Conservation (phyloP, 768 basidiomycete species). For the Termitomyces sp. region DNA sequence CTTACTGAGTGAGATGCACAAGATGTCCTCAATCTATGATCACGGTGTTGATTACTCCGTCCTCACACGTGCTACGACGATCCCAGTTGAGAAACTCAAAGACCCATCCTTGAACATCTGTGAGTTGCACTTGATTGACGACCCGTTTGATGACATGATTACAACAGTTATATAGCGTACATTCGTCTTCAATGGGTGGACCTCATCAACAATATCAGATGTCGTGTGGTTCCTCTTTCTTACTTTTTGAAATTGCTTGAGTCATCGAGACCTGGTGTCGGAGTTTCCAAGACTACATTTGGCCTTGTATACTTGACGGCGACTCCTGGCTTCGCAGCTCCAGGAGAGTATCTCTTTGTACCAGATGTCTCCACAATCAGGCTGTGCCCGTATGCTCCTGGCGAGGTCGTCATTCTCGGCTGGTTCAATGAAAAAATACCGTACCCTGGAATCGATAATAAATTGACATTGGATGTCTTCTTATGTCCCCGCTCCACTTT, state of each 20-base stretch:
- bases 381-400: constrained; percentile 52
- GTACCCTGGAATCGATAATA: constrained; percentile 26
- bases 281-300: constrained; percentile 40
- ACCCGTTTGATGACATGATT: neutral
- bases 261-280: constrained; percentile 50
- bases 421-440: too few species aligned
- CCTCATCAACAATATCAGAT: constrained; percentile 53
- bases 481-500: constrained; percentile 61
- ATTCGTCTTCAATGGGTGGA: constrained; percentile 71
- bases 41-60: constrained; percentile 20
- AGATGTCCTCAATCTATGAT: constrained; percentile 13
- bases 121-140: neutral
- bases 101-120: constrained; percentile 10
- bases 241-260: constrained; percentile 53
- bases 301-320: constrained; percentile 47
- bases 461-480: constrained; percentile 37
- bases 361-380: constrained; percentile 54
- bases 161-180: constrained; percentile 23
- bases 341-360: constrained; percentile 60
- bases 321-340: constrained; percentile 42
- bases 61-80: constrained; percentile 1
- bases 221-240: constrained; percentile 51
- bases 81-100: constrained; percentile 8
- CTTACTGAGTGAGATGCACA: too few species aligned
- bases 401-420: constrained; percentile 63